These are phyloP conservation scores for Nakazawaea sp. DNA, from an alignment of 805 yeast species.

Conservation along the genomic window DNA sequence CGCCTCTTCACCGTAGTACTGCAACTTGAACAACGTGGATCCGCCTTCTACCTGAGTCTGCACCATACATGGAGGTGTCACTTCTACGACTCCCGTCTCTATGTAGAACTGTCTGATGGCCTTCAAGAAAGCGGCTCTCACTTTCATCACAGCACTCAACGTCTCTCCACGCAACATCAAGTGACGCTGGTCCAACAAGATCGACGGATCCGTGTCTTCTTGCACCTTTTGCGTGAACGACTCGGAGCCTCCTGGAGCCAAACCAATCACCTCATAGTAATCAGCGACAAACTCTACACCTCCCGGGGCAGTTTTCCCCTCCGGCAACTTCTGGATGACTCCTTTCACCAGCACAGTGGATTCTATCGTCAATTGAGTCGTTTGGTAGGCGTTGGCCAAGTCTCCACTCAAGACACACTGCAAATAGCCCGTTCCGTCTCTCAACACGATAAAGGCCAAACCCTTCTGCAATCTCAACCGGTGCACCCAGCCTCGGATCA, in stretches of 20 bases:
- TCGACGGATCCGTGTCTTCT: slow-evolving; percentile 89
- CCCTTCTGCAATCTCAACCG: slow-evolving; percentile 92
- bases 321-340: slow-evolving; percentile 76
- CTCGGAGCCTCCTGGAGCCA: slow-evolving; percentile 96
- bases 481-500: slow-evolving; percentile 93
- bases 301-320: slow-evolving; percentile 96
- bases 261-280: slow-evolving; percentile 80
- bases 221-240: slow-evolving; percentile 91
- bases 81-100: slow-evolving; percentile 77
- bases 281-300: slow-evolving; percentile 92
- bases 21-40: slow-evolving; percentile 85
- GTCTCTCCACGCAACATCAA: slow-evolving; percentile 96
- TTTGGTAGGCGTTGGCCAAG: slow-evolving; percentile 83
- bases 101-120: slow-evolving; percentile 70
- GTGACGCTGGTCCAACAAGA: slow-evolving; percentile 92
- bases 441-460: slow-evolving; percentile 78
- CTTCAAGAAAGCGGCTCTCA: slow-evolving; percentile 73
- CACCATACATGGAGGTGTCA: slow-evolving; percentile 99
- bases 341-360: slow-evolving; percentile 80
- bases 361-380: slow-evolving; percentile 82
- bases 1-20: slow-evolving; percentile 96
- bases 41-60: slow-evolving; percentile 99
- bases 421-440: slow-evolving; percentile 92
- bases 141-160: slow-evolving; percentile 86
- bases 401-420: slow-evolving; percentile 89